Conservation (phyloP, 352 stramenopile genomes). For the Globisporangium sylvaticum region DNA sequence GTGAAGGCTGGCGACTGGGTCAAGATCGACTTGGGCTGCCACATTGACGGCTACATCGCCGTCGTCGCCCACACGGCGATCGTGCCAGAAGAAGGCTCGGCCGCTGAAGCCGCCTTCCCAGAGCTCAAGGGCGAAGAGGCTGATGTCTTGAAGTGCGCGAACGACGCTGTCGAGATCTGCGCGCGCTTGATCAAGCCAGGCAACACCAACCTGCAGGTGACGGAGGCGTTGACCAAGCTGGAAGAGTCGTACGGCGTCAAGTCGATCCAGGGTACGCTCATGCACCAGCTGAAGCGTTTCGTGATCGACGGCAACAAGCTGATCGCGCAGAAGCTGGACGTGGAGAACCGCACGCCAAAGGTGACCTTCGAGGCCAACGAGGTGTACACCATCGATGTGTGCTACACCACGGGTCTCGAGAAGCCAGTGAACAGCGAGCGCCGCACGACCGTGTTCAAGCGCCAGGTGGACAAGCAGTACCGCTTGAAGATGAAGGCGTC, state of each 20-base stretch:
- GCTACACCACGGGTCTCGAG: slow-evolving; percentile 97
- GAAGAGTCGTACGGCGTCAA: slow-evolving; percentile 96
- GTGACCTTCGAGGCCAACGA: slow-evolving; percentile 95
- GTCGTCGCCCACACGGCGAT: slow-evolving; percentile 97
- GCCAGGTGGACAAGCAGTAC: slow-evolving; percentile 98
- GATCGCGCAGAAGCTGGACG: slow-evolving; percentile 90
- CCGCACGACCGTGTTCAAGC: slow-evolving; percentile 98
- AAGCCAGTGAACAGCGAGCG: slow-evolving; percentile 89
- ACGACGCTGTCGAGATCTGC: slow-evolving; percentile 97
- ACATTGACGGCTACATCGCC: slow-evolving; percentile 99
- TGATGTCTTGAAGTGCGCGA: slow-evolving; percentile 95
- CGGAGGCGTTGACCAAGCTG: slow-evolving; percentile 93
- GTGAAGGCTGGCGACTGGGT: slow-evolving; percentile 86
- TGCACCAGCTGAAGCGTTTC: slow-evolving; percentile 99
- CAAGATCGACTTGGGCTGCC: slow-evolving; percentile 97
- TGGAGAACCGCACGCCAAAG: slow-evolving; percentile 84
- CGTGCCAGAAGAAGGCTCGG: slow-evolving; percentile 81
- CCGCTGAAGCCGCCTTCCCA: slow-evolving; percentile 49
- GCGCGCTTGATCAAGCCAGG: slow-evolving; percentile 96
- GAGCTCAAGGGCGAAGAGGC: slow-evolving; percentile 73
- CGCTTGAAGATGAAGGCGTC: slow-evolving; percentile 93
- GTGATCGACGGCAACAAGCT: slow-evolving; percentile 99
- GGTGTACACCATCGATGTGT: slow-evolving; percentile 99
- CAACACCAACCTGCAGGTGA: slow-evolving; percentile 95
- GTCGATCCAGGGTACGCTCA: slow-evolving; percentile 95